Percentiles rank a stretch among this genome's conserved stretches.
Conservation (phyloP, 2,329 filamentous ascomycete genomes). For the Macrophomina pseudophaseolina region DNA sequence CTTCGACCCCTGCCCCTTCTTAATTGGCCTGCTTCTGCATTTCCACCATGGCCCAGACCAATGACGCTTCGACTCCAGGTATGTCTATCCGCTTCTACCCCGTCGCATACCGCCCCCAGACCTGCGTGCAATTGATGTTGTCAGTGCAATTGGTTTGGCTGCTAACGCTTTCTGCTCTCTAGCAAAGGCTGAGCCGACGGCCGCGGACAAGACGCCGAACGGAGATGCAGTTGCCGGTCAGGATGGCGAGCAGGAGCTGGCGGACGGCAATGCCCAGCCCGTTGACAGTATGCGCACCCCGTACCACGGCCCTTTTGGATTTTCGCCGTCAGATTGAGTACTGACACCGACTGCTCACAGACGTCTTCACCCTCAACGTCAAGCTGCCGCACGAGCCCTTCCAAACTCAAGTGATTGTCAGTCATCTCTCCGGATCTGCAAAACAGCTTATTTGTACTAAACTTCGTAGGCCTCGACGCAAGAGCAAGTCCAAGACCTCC, state of each 20-base stretch:
- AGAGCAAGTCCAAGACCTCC: slow-evolving; percentile 96
- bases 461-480: slow-evolving; percentile 76
- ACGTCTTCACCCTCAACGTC: slow-evolving; percentile 74
- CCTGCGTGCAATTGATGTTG: neutral
- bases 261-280: slow-evolving; percentile 37
- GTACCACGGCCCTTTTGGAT: neutral
- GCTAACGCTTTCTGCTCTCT: slow-evolving; percentile 2
- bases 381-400: slow-evolving; percentile 79
- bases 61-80: slow-evolving; percentile 47
- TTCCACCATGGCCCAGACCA: slow-evolving; percentile 39
- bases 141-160: neutral
- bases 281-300: slow-evolving; percentile 38
- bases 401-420: slow-evolving; percentile 84
- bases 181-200: slow-evolving; percentile 38
- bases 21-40: slow-evolving; percentile 19
- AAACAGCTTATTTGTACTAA: slow-evolving; percentile 36
- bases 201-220: slow-evolving; percentile 34
- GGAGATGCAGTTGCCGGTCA: slow-evolving; percentile 24
- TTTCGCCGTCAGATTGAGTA: neutral
- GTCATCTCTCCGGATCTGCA: slow-evolving; percentile 28
- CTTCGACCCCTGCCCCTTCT: slow-evolving; percentile 15
- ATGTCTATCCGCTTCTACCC: slow-evolving; percentile 30
- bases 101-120: slow-evolving; percentile 27
- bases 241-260: slow-evolving; percentile 32
- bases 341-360: slow-evolving; percentile 35